Percentiles rank a stretch among this genome's conserved stretches.
Conservation (phyloP, 208 protist genomes). For the Phytomonas francai region DNA sequence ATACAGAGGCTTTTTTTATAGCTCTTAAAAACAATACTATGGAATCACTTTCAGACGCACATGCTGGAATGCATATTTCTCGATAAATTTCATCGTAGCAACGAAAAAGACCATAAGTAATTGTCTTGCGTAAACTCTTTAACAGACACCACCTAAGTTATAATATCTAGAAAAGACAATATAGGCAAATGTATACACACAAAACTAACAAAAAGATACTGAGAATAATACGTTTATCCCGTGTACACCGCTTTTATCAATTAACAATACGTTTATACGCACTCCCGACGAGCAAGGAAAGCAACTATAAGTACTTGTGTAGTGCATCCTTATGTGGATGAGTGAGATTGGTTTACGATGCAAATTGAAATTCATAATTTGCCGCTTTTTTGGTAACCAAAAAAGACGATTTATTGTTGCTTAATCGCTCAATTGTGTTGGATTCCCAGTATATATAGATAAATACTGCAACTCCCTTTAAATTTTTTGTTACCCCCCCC, state of each 20-base stretch:
- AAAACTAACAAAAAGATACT: not conserved
- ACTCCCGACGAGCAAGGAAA: not conserved
- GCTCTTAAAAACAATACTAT: conserved; percentile 6
- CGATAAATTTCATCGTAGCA: not conserved
- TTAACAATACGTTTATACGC: not conserved
- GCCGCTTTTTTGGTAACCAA: not conserved
- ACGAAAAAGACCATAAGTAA: not conserved
- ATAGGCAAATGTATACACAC: not conserved
- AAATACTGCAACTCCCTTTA: not conserved
- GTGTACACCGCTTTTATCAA: not conserved
- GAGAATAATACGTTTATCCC: not conserved
- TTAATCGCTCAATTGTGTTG: not conserved
- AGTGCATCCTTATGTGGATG: not conserved
- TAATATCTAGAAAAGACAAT: conserved; percentile 5
- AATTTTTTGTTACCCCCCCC: not conserved
- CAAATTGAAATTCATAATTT: conserved; percentile 3
- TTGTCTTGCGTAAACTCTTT: not conserved
- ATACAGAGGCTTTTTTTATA: not conserved
- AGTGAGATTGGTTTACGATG: not conserved
- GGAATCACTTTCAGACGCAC: not conserved
- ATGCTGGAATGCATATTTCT: not conserved
- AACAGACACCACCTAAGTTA: not conserved
- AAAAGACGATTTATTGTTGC: not conserved
- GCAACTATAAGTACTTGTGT: not conserved
- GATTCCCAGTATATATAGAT: not conserved